phyloP scores from a whole-genome alignment of 306 rosid genomes.

The Hylodesmum podocarpum region DNA sequence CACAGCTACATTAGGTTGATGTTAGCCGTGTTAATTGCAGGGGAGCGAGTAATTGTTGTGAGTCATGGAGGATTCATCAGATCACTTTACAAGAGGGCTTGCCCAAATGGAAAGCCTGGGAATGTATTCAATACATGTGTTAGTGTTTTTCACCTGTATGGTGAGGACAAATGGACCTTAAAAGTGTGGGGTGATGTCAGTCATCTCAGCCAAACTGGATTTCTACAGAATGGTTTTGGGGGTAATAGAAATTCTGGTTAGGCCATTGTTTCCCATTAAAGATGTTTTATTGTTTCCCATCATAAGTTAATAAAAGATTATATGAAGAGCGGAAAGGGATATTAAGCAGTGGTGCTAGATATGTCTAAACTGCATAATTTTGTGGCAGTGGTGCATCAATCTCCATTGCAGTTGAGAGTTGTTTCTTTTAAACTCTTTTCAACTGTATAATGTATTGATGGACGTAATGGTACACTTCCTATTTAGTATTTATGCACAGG shows the following conservation, averaged over 20 bases:
- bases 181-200: conserved; percentile 77
- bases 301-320: background rate
- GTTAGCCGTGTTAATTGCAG: conserved; percentile 42
- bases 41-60: conserved; percentile 67
- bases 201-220: conserved; percentile 62
- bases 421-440: background rate
- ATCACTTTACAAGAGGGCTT: conserved; percentile 53
- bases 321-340: background rate
- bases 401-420: background rate
- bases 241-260: conserved; percentile 84
- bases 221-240: conserved; percentile 76
- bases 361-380: background rate
- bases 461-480: background rate
- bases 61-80: conserved; percentile 82
- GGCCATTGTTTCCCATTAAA: conserved; percentile 33
- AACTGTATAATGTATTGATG: background rate
- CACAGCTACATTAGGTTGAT: conserved; percentile 11
- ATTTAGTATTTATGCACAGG: no score
- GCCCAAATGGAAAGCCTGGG: conserved; percentile 43
- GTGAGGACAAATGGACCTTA: conserved; percentile 60
- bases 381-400: background rate
- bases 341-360: background rate
- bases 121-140: conserved; percentile 71
- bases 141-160: conserved; percentile 63
- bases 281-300: conserved; percentile 22